Percentiles rank a stretch among this genome's conserved stretches.
Evolutionary conservation across 768 basidiomycete species (phyloP).

Genomic region (Chalciporus chontae): DNA sequence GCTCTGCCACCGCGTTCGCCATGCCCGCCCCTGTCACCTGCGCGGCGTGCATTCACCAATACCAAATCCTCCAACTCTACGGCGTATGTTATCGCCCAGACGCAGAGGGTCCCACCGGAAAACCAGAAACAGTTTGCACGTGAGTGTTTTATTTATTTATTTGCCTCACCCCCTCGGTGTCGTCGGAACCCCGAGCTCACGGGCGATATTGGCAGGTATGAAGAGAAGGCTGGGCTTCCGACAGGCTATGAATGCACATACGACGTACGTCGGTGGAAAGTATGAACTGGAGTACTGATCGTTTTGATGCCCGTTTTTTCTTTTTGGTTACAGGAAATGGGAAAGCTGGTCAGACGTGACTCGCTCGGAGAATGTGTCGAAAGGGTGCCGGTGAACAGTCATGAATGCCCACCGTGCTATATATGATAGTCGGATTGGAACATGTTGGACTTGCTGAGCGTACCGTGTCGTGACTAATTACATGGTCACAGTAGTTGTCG

Average conservation of each 20-base stretch:
- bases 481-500: no score
- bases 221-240: neutral
- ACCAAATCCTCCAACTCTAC: neutral
- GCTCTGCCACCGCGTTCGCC: neutral
- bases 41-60: neutral
- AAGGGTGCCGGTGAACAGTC: neutral
- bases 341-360: neutral
- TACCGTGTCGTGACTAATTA: no score
- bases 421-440: neutral
- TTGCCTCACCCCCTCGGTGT: no score
- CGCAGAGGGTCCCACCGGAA: neutral
- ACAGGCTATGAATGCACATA: neutral
- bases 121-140: neutral
- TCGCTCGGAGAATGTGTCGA: neutral
- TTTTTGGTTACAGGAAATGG: neutral
- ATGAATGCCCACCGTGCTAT: neutral
- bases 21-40: neutral
- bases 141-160: neutral
- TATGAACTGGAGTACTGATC: no score
- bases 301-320: neutral
- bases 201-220: neutral
- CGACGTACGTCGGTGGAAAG: neutral
- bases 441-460: neutral
- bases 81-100: neutral
- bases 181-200: neutral